A percentile compares a stretch with the other conserved stretches of the same genome.
phyloP scores from a whole-genome alignment of 305 asterid genomes.

The Fraxinus baroniana region DNA sequence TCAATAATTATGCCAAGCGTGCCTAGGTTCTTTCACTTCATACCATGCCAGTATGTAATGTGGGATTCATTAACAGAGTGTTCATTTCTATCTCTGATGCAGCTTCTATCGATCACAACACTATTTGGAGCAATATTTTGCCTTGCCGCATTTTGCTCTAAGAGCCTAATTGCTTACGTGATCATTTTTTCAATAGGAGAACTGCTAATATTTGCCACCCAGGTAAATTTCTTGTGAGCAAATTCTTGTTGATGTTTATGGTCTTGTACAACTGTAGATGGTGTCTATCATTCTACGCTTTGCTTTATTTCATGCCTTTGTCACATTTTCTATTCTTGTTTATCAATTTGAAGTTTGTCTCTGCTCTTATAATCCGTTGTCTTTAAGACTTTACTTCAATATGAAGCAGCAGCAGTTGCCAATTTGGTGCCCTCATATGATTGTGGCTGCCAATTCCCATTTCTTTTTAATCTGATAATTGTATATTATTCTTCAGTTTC shows the following conservation, averaged over 20 bases:
- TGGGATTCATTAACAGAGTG: not conserved
- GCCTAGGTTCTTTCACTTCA: not conserved
- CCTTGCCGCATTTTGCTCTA: constrained; percentile 79
- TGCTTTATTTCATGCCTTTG: not conserved
- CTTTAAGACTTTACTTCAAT: not conserved
- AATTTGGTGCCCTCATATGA: not conserved
- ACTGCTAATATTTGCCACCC: constrained; percentile 83
- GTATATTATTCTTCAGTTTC: not conserved
- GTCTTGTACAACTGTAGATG: not conserved
- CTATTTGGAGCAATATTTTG: constrained; percentile 75
- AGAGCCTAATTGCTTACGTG: constrained; percentile 61
- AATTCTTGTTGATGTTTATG: constrained; percentile 1
- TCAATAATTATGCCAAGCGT: not conserved
- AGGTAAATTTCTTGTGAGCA: constrained; percentile 44
- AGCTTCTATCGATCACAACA: constrained; percentile 82
- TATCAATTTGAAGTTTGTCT: not conserved
- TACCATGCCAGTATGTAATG: not conserved
- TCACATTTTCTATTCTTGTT: not conserved
- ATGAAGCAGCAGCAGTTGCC: not conserved
- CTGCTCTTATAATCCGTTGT: not conserved
- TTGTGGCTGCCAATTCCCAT: not conserved
- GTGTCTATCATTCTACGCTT: not conserved
- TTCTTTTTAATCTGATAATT: not conserved
- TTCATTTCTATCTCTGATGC: constrained; percentile 19
- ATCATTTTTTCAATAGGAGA: constrained; percentile 76